phyloP scores from a whole-genome alignment of 495 filamentous ascomycete species.

The Neurospora tetraspora region DNA sequence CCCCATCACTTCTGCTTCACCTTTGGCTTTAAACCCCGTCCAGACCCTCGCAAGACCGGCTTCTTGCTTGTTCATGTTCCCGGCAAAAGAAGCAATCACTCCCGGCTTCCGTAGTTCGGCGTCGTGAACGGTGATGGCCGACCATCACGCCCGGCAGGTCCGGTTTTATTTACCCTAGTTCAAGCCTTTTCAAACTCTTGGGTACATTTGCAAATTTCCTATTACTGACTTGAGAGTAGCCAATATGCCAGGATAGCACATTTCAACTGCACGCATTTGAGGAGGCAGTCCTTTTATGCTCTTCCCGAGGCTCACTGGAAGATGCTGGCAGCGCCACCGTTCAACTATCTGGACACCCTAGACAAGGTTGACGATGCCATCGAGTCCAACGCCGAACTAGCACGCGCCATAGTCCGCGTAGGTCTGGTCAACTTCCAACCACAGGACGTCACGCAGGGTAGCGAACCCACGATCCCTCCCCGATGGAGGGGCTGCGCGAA shows the following conservation, averaged over 20 bases:
- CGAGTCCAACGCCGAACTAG: conserved; percentile 75
- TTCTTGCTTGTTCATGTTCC: neutral
- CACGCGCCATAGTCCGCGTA: conserved; percentile 58
- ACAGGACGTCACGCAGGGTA: neutral
- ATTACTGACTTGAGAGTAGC: conserved; percentile 33
- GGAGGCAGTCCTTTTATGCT: conserved; percentile 84
- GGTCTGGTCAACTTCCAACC: conserved; percentile 56
- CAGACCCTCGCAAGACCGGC: neutral
- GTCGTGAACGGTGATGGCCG: neutral
- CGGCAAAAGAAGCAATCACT: neutral
- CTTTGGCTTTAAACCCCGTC: neutral
- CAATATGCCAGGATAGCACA: conserved; percentile 80
- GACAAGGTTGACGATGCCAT: conserved; percentile 77
- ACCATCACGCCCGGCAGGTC: neutral
- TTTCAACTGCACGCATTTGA: conserved; percentile 75
- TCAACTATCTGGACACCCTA: conserved; percentile 70
- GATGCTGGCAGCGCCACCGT: conserved; percentile 67
- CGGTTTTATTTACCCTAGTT: neutral
- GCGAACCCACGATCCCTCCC: conserved; percentile 16
- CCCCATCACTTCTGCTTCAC: neutral
- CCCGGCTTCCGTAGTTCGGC: neutral
- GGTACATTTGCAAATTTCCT: too few species aligned
- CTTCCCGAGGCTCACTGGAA: conserved; percentile 76
- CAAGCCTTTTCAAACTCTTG: neutral
- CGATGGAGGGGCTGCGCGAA: conserved; percentile 60